phyloP scores from a whole-genome alignment of 2,329 filamentous ascomycete species.

The Mollisia scopiformis region DNA sequence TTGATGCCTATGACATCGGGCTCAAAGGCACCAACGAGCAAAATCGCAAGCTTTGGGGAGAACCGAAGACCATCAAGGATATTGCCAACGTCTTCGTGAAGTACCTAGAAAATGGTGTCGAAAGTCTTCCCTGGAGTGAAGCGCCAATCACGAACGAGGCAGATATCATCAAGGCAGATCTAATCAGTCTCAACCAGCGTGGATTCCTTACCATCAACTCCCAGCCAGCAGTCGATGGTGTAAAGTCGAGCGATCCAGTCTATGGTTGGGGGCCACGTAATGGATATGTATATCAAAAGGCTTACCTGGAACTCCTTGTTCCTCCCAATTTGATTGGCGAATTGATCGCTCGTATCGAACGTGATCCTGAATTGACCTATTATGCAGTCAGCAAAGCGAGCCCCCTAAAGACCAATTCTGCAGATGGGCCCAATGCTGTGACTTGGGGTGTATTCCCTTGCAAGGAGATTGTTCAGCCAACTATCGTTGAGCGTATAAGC shows the following conservation, averaged over 20 bases:
- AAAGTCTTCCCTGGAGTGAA: conserved; percentile 93
- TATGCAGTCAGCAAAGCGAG: conserved; percentile 89
- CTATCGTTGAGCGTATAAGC: conserved; percentile 97
- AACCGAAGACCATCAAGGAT: conserved; percentile 78
- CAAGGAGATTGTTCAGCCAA: conserved; percentile 99
- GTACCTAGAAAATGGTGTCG: conserved; percentile 81
- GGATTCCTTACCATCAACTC: conserved; percentile 97
- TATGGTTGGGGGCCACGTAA: conserved; percentile 95
- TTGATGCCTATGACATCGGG: conserved; percentile 92
- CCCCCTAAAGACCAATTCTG: conserved; percentile 81
- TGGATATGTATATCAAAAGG: conserved; percentile 98
- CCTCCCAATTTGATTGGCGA: conserved; percentile 78
- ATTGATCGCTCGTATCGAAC: conserved; percentile 76
- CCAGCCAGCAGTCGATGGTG: conserved; percentile 90
- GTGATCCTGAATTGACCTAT: conserved; percentile 84
- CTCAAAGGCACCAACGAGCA: conserved; percentile 94
- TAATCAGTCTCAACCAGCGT: conserved; percentile 81
- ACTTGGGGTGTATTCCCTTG: conserved; percentile 99
- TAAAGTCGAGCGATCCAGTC: conserved; percentile 82
- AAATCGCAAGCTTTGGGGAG: conserved; percentile 93
- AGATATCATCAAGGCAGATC: conserved; percentile 72
- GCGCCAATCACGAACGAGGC: conserved; percentile 83
- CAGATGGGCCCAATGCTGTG: conserved; percentile 93
- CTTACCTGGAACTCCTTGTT: conserved; percentile 90
- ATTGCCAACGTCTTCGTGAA: conserved; percentile 81